A percentile compares a stretch with the other conserved stretches of the same genome.
phyloP scores from a whole-genome alignment of 345 rosid species.

The Adansonia digitata region DNA sequence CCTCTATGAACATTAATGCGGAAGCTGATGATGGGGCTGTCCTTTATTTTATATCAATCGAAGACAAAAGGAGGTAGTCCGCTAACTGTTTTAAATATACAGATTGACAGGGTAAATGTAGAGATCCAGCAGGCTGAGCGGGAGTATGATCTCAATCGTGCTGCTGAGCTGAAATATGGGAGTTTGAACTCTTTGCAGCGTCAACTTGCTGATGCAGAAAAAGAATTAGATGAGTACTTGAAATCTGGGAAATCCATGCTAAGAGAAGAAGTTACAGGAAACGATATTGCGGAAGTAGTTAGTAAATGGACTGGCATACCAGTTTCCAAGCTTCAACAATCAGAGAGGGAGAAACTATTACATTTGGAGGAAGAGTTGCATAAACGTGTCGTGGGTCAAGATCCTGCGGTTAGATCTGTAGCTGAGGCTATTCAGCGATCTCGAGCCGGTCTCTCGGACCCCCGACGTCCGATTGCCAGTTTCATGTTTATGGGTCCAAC shows the following conservation, averaged over 20 bases:
- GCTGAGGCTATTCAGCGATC: conserved; percentile 99
- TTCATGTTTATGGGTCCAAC: conserved; percentile 99
- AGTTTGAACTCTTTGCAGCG: conserved; percentile 86
- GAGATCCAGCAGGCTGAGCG: conserved; percentile 99
- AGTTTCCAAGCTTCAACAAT: conserved; percentile 88
- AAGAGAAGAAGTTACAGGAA: conserved; percentile 93
- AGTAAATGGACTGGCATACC: conserved; percentile 99
- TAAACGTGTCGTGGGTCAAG: conserved; percentile 89
- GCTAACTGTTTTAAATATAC: conserved; percentile 8
- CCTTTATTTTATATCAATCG: background rate
- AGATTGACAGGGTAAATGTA: conserved; percentile 91
- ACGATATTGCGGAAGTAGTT: conserved; percentile 88
- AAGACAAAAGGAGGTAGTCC: background rate
- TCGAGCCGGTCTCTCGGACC: conserved; percentile 97
- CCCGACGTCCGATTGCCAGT: conserved; percentile 94
- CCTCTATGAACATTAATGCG: background rate
- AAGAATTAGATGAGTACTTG: conserved; percentile 81
- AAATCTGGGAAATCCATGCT: conserved; percentile 95
- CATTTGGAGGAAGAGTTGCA: conserved; percentile 90
- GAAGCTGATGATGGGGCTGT: background rate
- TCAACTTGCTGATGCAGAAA: conserved; percentile 79
- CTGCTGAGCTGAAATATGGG: conserved; percentile 95
- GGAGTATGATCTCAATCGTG: conserved; percentile 97
- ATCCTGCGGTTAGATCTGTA: conserved; percentile 88
- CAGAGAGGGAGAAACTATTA: conserved; percentile 83